Evolutionary conservation across 176 grass and related monocot species (phyloP).

Genomic region (Oryza australiensis): DNA sequence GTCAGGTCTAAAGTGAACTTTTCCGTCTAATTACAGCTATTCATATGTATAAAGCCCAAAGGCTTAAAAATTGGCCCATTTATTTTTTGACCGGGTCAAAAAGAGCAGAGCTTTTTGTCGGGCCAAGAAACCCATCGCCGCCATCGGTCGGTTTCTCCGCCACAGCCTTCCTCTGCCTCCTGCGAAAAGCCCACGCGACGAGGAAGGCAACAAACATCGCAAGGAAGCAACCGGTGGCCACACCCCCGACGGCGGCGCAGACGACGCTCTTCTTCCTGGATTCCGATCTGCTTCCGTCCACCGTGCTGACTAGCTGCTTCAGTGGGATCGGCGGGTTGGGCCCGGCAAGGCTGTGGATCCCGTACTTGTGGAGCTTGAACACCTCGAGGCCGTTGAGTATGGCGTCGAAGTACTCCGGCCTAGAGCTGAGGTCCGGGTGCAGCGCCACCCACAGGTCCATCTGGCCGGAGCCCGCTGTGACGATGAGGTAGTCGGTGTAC

Average conservation of each 20-base stretch:
- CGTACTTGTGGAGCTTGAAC: constrained; percentile 51
- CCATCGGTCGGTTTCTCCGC: neutral
- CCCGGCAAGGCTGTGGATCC: constrained; percentile 30
- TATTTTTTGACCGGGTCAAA: neutral
- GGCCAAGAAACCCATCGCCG: neutral
- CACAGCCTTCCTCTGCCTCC: neutral
- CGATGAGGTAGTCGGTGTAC: constrained; percentile 39
- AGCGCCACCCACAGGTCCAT: constrained; percentile 48
- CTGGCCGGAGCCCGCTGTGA: constrained; percentile 8
- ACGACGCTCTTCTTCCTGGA: neutral
- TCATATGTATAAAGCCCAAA: neutral
- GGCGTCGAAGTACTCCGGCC: constrained; percentile 41
- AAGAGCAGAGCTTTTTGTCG: neutral
- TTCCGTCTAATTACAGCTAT: neutral
- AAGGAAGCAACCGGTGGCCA: constrained; percentile 3
- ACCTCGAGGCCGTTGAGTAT: constrained; percentile 57
- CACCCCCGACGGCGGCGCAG: constrained; percentile 5
- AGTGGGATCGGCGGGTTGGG: neutral
- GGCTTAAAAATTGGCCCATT: neutral
- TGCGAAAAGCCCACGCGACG: neutral
- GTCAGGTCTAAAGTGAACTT: no score
- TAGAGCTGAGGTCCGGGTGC: constrained; percentile 19
- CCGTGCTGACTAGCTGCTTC: neutral
- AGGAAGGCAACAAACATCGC: constrained; percentile 2
- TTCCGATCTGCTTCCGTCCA: neutral